Evolutionary conservation across 495 filamentous ascomycete species (phyloP), one percentile per base, ranked within the genome.

Genomic region (Chaetomium tenue): DNA sequence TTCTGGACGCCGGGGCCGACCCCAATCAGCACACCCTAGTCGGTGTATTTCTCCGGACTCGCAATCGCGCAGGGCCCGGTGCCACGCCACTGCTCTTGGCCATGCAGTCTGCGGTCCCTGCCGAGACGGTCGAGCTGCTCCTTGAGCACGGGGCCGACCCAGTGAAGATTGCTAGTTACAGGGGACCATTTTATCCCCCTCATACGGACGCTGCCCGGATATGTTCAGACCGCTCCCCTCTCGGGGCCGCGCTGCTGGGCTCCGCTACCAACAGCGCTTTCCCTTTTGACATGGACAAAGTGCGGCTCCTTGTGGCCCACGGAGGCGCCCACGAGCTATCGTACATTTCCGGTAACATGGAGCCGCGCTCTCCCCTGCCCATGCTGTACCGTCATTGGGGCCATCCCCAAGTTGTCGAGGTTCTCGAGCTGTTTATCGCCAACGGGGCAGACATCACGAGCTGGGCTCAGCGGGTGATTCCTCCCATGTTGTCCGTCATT

Each of bases 61-160:
- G 28, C 28, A 2, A n/a, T 7, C 12, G 12, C 15, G 20, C 28
- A 33, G 13, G 2, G 16, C 22, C 12, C 7, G 12, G 46, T 5
- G 4, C 28, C 15, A 60, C 63, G 6, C 63, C 67, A 3, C 46
- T 69, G 12, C 5, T 61, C 0, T 9, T 67, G 51, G 61, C 68
- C 13, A 66, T 70, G 68, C 51, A 62, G 3, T 1, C 57, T 15
- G 12, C 7, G 22, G 62, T 67, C 4, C 68, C 68, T 23, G 61
- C 44, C 22, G 68, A 70, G 28, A 70, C 68, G n/a, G 64, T 64
- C 25, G 18, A 57, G 23, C 44, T 66, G n/a, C 63, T 69, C 11
- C 25, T 69, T 6, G 56, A 66, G 16, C 58, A 16, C 37, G 67
- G 67, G 7, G 67, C 67, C 0, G 30, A 60, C 60, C 50, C 65